phyloP scores from a whole-genome alignment of 495 filamentous ascomycete species.

The Hyphodiscus hymeniophilus region DNA sequence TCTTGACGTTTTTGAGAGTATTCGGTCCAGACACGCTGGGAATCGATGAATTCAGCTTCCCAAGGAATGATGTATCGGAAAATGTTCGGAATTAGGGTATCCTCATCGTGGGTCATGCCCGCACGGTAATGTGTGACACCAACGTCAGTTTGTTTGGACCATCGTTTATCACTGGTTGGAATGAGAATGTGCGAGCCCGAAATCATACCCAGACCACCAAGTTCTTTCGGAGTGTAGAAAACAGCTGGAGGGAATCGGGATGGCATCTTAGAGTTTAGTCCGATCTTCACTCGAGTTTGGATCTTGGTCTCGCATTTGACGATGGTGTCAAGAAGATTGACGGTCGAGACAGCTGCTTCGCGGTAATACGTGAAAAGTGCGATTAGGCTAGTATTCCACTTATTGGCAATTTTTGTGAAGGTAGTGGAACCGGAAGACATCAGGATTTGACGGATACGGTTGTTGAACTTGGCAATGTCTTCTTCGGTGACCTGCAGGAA shows the following conservation, averaged over 20 bases:
- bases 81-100: slow-evolving; percentile 97
- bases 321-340: slow-evolving; percentile 92
- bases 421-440: slow-evolving; percentile 99
- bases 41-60: slow-evolving; percentile 99
- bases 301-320: slow-evolving; percentile 99
- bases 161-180: slow-evolving; percentile 94
- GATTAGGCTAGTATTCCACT: slow-evolving; percentile 98
- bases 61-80: slow-evolving; percentile 99
- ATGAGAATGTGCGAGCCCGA: slow-evolving; percentile 98
- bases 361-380: slow-evolving; percentile 99
- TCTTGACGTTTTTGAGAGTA: slow-evolving; percentile 97
- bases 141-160: slow-evolving; percentile 95
- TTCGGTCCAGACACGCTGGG: slow-evolving; percentile 97
- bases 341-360: slow-evolving; percentile 95
- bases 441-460: slow-evolving; percentile 94
- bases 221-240: slow-evolving; percentile 98
- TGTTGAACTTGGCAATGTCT: slow-evolving; percentile 99
- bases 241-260: slow-evolving; percentile 98
- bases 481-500: slow-evolving; percentile 98
- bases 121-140: slow-evolving; percentile 96
- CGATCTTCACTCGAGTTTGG: slow-evolving; percentile 98
- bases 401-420: slow-evolving; percentile 99
- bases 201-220: slow-evolving; percentile 98
- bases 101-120: slow-evolving; percentile 98
- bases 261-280: slow-evolving; percentile 99